Base-by-base conservation (phyloP, 2,329 filamentous ascomycete genomes). In the Botrytis sinoallii region DNA sequence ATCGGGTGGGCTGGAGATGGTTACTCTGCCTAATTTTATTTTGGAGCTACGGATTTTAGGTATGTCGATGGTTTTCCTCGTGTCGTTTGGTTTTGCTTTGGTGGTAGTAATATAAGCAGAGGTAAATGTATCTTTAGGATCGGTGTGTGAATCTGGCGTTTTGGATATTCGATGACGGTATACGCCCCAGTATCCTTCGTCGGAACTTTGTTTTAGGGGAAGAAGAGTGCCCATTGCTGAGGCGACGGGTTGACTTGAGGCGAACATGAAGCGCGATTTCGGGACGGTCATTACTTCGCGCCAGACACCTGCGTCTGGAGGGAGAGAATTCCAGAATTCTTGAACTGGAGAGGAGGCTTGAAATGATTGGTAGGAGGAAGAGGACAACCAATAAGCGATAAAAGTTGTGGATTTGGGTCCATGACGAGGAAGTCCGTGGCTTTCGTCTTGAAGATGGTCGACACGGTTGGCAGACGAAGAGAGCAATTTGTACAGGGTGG, bases 351-450 rank as follows among this genome's bases (percentile, higher is more conserved):
- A 29, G 48, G 69, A 68, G n/a, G 52, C 60, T 25, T 52, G 60
- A 63, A 8, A 79, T 46, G 29, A 83, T 78, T 79, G 78, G 40
- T 77, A 75, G 18, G 79, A 78, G 25, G 78, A 74, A 0, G 69
- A 71, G 22, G 38, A 52, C 4, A 74, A 22, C 75, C 75, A 76
- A 25, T 76, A 76, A 7, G 75, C 77, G 61, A 78, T 48, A 12
- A 76, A 75, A 4, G 72, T 75, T 14, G 71, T 70, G 3, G 73
- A 67, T 40, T 70, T 69, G 55, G 73, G 74, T 0, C 60, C 38
- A 6, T 68, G 59, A n/a, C 59, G 60, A 66, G 64, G 48, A 22
- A 70, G 55, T 35, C 75, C 74, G 63, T 74, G 71, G 42, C 42
- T 73, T 57, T 76, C 66, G 52, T 70, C 65, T 44, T 72, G 59